Base-by-base conservation (phyloP, 2,329 filamentous ascomycete species). In the Aureobasidium lini region DNA sequence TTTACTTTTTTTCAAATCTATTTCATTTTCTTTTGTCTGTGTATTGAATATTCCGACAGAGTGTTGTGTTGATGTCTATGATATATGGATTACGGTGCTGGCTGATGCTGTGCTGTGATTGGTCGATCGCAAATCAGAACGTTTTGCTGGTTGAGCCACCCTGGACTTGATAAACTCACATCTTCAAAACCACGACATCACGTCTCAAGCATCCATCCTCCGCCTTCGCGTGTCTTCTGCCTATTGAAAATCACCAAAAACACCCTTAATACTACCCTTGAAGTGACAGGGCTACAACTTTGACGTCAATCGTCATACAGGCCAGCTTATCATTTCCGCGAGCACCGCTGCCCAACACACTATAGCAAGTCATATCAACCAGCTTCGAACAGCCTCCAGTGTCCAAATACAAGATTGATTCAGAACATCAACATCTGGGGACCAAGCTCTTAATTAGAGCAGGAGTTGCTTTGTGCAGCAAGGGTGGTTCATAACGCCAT, bases 1-100 rank as follows among this genome's bases (percentile, higher is more conserved):
- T 48, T 43, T 57, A 57, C 39, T 57, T 31, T 49, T 57, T 48
- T 49, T 42, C 39, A 49, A 49, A 58, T 58, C 29, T 49, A 48
- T 58, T 39, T 42, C 54, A 40, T 49, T 49, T 49, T 58, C 54
- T 58, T 49, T 58, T 48, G 44, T 49, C 34, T 58, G 42, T 47
- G 16, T 39, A 16, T 34, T 8, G 23, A 39, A 6, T 29, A 16
- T 57, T 5, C 10, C 37, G 40, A 36, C 15, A 23, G 48, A 40
- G 9, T n/a, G 36, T 29, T 29, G 15, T 42, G 4, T 18, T 40
- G 28, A 32, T 47, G 13, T 39, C 34, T 29, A 5, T 46, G n/a
- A 8, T 18, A 44, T 11, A 3, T 23, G 23, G 23, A 23, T n/a
- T 46, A 44, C 4, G 16, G n/a, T 46, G 31, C 6, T 39, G 18